Percentiles rank a stretch among this genome's conserved stretches.
These are phyloP conservation scores for Podospora pseudoanserina DNA, from an alignment of 495 filamentous ascomycete genomes.

Conservation along the genomic window DNA sequence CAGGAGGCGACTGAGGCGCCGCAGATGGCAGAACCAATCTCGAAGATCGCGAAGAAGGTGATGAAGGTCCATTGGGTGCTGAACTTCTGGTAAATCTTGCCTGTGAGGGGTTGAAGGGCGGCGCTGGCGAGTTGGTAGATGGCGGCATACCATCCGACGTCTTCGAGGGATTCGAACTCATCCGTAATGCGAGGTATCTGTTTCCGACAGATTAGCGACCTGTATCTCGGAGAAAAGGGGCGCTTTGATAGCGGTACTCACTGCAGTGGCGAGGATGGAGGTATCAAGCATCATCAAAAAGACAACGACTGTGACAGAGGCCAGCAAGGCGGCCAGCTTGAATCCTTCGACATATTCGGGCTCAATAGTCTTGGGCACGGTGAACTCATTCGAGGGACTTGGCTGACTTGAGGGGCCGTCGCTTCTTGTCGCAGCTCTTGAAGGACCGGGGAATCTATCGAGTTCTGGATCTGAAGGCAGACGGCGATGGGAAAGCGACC, in stretches of 20 bases:
- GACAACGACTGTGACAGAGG: slow-evolving; percentile 33
- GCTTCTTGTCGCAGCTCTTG: neutral
- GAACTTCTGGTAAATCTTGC: slow-evolving; percentile 51
- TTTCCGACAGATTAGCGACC: neutral
- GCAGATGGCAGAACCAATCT: slow-evolving; percentile 50
- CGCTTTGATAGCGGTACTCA: slow-evolving; percentile 9
- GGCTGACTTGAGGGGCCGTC: neutral
- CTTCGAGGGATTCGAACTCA: slow-evolving; percentile 44
- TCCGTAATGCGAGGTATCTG: slow-evolving; percentile 47
- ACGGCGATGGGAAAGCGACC: neutral
- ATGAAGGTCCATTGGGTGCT: slow-evolving; percentile 42
- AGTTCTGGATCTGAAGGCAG: neutral
- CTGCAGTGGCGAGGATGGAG: slow-evolving; percentile 50
- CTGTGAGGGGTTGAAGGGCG: slow-evolving; percentile 49
- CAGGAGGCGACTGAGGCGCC: slow-evolving; percentile 44
- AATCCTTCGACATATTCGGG: slow-evolving; percentile 7
- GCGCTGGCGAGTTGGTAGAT: slow-evolving; percentile 52
- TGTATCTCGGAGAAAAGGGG: neutral
- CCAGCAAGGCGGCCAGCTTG: slow-evolving; percentile 15
- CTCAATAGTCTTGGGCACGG: neutral
- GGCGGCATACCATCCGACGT: slow-evolving; percentile 52
- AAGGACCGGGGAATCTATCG: neutral
- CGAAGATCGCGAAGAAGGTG: slow-evolving; percentile 38
- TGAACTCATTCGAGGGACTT: neutral
- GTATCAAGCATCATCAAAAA: slow-evolving; percentile 52